Evolutionary conservation across 495 filamentous ascomycete species (phyloP).

Genomic region (Polyplosphaeria fusca): DNA sequence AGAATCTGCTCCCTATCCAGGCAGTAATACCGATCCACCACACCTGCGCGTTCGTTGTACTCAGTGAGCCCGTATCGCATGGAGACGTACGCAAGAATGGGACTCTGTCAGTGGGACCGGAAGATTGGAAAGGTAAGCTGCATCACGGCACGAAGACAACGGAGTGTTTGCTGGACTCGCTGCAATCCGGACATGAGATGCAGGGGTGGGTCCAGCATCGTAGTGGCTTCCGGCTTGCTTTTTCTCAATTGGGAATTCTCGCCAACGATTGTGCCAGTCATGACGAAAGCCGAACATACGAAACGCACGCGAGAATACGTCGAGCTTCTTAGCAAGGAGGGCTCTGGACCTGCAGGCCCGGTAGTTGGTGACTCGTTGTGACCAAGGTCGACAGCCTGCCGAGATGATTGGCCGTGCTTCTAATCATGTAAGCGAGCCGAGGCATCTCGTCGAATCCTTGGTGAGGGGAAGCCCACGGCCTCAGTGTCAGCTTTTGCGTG

Average conservation of each 20-base stretch:
- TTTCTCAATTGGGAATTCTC: too few species aligned
- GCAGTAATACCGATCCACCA: constrained; percentile 19
- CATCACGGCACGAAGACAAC: too few species aligned
- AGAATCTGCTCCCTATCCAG: constrained; percentile 31
- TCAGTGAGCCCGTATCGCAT: constrained; percentile 37
- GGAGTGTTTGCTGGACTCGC: too few species aligned
- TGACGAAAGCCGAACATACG: constrained; percentile 37
- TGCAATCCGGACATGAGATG: too few species aligned
- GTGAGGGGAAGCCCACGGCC: not conserved
- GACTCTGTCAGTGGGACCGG: constrained; percentile 34
- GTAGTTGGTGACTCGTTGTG: constrained; percentile 2
- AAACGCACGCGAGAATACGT: constrained; percentile 23
- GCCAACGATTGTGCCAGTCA: too few species aligned
- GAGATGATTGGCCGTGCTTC: constrained; percentile 3
- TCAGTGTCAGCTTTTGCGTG: not conserved
- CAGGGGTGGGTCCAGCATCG: too few species aligned
- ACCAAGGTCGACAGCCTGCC: not conserved
- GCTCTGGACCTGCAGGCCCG: too few species aligned
- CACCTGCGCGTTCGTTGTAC: constrained; percentile 41
- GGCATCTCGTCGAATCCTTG: not conserved
- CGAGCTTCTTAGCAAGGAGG: too few species aligned
- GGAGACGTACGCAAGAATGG: constrained; percentile 20
- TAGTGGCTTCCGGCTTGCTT: too few species aligned
- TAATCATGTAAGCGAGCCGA: constrained; percentile 4
- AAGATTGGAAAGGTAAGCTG: constrained; percentile 44